These are phyloP conservation scores for Candida saitoana DNA, from an alignment of 805 yeast genomes.

Conservation along the genomic window DNA sequence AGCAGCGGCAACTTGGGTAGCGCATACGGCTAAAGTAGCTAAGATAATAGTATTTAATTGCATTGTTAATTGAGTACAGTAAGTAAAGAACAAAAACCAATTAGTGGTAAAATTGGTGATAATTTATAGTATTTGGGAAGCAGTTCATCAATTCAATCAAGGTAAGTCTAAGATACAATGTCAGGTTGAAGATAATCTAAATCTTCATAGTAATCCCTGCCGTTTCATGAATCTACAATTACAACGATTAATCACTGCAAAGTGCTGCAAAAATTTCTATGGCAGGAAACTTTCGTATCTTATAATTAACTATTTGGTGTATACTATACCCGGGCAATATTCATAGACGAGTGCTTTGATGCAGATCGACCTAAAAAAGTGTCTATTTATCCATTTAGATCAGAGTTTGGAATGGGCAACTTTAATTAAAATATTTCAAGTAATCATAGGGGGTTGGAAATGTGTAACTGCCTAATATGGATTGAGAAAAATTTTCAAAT, in stretches of 20 bases:
- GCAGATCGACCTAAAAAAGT: neutral
- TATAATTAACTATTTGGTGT: neutral
- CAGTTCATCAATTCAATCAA: too few relatives aligned
- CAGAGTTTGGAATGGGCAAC: too few relatives aligned
- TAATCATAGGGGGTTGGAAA: neutral
- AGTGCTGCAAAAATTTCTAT: neutral
- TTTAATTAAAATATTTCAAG: too few relatives aligned
- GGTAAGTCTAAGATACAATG: too few relatives aligned
- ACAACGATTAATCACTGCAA: neutral
- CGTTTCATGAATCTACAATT: neutral
- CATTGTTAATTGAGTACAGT: neutral
- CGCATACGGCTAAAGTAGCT: slow-evolving; percentile 1
- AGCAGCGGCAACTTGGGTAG: slow-evolving; percentile 1
- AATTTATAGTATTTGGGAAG: neutral
- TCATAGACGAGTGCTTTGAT: neutral
- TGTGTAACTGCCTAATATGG: neutral
- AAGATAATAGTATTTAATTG: slow-evolving; percentile 2
- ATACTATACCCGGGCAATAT: too few relatives aligned
- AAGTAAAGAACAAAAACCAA: neutral
- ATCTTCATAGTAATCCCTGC: too few relatives aligned
- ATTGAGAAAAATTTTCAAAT: too few relatives aligned
- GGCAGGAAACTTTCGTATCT: neutral
- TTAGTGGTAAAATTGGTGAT: neutral
- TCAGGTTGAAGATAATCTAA: too few relatives aligned
- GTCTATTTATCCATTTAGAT: neutral